Conservation (phyloP, 768 basidiomycete genomes). For the Terana coerulea region DNA sequence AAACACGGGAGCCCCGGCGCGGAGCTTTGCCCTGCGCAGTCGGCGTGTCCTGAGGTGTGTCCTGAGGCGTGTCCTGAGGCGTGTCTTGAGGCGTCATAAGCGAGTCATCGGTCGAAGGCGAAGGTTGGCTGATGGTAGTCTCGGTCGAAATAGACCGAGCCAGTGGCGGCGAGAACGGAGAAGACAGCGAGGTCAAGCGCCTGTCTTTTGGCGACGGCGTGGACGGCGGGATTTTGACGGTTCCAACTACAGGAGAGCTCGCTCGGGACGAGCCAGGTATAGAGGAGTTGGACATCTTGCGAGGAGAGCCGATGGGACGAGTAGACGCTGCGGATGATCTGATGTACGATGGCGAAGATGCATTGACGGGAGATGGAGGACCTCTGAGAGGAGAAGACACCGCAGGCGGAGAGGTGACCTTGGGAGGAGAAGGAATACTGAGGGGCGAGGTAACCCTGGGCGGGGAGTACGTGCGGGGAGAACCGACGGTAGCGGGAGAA, state of each 20-base stretch:
- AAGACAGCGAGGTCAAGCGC: conserved; percentile 16
- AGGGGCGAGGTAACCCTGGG: conserved; percentile 15
- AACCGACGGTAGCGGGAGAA: conserved; percentile 23
- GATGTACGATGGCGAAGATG: conserved; percentile 12
- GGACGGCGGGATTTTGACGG: conserved; percentile 13
- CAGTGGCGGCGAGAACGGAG: conserved; percentile 25
- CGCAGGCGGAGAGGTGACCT: conserved; percentile 13
- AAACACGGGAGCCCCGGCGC: conserved; percentile 56
- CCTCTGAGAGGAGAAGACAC: conserved; percentile 11
- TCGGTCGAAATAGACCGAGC: conserved; percentile 44
- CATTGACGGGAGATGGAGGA: conserved; percentile 10
- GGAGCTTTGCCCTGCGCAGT: too few species aligned
- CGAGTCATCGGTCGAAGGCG: conserved; percentile 49
- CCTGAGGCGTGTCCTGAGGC: conserved; percentile 17
- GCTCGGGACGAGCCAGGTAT: conserved; percentile 15
- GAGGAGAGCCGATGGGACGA: conserved; percentile 1
- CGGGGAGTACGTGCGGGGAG: conserved; percentile 26
- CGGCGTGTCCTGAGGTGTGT: too few species aligned
- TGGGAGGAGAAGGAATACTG: conserved; percentile 17
- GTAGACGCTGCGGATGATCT: conserved; percentile 6
- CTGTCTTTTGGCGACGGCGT: conserved; percentile 23
- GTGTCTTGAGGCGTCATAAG: conserved; percentile 35
- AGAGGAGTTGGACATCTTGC: conserved; percentile 10
- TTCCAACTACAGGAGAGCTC: conserved; percentile 20
- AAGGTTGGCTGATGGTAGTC: conserved; percentile 37